Base-by-base conservation (phyloP, 345 rosid species). In the Physaria fendleri region DNA sequence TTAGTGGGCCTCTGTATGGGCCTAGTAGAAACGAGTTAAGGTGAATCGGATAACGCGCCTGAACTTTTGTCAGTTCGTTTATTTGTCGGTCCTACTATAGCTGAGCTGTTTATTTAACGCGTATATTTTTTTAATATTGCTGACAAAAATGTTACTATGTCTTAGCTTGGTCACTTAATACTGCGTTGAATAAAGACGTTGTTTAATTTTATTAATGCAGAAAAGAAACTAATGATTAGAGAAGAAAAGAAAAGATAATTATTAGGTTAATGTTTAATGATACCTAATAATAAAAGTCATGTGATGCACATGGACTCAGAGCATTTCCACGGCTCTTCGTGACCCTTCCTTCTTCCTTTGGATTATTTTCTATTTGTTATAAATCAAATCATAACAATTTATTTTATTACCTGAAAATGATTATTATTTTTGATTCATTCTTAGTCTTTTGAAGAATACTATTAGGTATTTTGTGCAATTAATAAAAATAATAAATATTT, bases 301-400 rank as follows among this genome's bases (percentile, higher is more conserved):
- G 72, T 51, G 66, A 28, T 59, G 72, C 72, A 68, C 61, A 68
- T 68, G 72, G 72, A 51, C 53, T 52, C 55, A 60, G n/a, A 51
- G 48, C 47, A 43, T 59, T 59, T 42, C 53, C 55, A 50, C 55
- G 40, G 24, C 20, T 34, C 46, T 32, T 41, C 23, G 9, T 59
- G 39, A 6, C 66, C 72, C 23, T 51, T 67, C 65, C 21, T 38
- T 17, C 51, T 11, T 4, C 14, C n/a, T 1, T 65, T 56, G 20
- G 34, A 27, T 55, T 37, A 1, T 56, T 56, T 53, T 35, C 14
- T 7, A 45, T 44, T 54, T 44, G 15, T 44, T 65, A 46, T 45
- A 33, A 13, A 8, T 10, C 11, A 30, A 2, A 2, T 22, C 24
- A 22, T 24, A 24, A 24, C 27, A 6, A 25, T 25, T 25, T 25